These are phyloP conservation scores for Ogataea parapolymorpha DNA, from an alignment of 805 yeast species.

Conservation along the genomic window DNA sequence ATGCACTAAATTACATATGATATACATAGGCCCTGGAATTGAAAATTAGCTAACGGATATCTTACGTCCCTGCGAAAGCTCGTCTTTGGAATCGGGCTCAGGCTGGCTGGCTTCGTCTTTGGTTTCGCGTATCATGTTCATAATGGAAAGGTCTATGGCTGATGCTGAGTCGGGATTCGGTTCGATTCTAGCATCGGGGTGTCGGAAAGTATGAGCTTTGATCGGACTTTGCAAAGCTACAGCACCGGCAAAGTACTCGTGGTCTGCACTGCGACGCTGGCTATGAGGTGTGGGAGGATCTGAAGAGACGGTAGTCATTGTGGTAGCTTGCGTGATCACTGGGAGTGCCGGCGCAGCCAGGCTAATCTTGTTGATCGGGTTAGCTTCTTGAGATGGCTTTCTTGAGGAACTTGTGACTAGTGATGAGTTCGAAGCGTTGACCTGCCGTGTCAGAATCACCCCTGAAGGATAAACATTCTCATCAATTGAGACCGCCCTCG, in stretches of 20 bases:
- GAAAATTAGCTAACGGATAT: constrained; percentile 7
- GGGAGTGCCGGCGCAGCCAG: constrained; percentile 35
- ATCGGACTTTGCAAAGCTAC: constrained; percentile 14
- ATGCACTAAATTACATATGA: constrained; percentile 4
- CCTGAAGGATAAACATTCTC: constrained; percentile 15
- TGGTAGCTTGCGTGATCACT: constrained; percentile 35
- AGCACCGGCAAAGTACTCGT: constrained; percentile 13
- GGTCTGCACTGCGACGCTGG: constrained; percentile 13
- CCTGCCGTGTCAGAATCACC: constrained; percentile 4
- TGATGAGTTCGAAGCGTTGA: constrained; percentile 18
- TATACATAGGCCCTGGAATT: not conserved
- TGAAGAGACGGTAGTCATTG: constrained; percentile 29
- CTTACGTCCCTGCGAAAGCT: constrained; percentile 10
- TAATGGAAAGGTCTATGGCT: constrained; percentile 2
- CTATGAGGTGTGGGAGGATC: constrained; percentile 21
- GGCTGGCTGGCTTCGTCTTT: not conserved
- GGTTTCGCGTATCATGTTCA: constrained; percentile 3
- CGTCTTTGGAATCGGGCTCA: constrained; percentile 5
- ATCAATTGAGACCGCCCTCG: constrained; percentile 7
- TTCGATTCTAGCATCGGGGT: constrained; percentile 2
- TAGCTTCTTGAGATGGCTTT: constrained; percentile 20
- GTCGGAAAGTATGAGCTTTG: constrained; percentile 11
- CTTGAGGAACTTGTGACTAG: constrained; percentile 21
- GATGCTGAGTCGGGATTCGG: not conserved
- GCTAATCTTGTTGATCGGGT: constrained; percentile 29